A percentile compares a stretch with the other conserved stretches of the same genome.
Evolutionary conservation across 192 early-diverging fungal species (phyloP).

Genomic region (Chytriomyces confervae): DNA sequence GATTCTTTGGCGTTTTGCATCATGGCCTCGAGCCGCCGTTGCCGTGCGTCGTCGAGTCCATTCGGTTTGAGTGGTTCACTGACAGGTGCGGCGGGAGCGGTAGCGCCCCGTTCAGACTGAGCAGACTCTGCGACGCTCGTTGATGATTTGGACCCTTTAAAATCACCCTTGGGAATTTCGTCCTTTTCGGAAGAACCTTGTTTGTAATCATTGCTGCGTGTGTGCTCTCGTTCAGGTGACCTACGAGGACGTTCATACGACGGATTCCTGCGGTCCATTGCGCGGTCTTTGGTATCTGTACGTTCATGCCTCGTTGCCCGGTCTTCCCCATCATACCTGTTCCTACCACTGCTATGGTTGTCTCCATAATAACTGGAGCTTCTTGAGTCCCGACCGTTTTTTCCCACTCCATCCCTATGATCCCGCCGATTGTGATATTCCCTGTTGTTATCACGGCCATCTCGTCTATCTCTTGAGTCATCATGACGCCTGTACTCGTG

Average conservation of each 20-base stretch:
- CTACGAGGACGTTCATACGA: no score
- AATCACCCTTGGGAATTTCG: no score
- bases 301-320: neutral
- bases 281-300: no score
- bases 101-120: constrained; percentile 11
- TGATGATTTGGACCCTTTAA: no score
- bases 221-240: no score
- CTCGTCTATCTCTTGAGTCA: neutral
- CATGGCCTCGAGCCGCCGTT: constrained; percentile 45
- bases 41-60: constrained; percentile 34
- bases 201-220: no score
- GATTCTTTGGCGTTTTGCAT: constrained; percentile 40
- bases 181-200: no score
- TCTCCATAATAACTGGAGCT: neutral
- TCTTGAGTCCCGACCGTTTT: neutral
- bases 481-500: neutral
- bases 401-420: neutral
- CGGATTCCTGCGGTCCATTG: no score
- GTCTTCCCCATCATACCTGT: neutral
- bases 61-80: neutral
- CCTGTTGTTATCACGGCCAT: neutral
- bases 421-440: neutral
- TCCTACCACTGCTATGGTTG: neutral
- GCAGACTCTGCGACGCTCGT: neutral
- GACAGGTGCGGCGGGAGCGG: constrained; percentile 1